These are phyloP conservation scores for Przewalskia tangutica DNA, from an alignment of 257 asterid species.

Conservation along the genomic window DNA sequence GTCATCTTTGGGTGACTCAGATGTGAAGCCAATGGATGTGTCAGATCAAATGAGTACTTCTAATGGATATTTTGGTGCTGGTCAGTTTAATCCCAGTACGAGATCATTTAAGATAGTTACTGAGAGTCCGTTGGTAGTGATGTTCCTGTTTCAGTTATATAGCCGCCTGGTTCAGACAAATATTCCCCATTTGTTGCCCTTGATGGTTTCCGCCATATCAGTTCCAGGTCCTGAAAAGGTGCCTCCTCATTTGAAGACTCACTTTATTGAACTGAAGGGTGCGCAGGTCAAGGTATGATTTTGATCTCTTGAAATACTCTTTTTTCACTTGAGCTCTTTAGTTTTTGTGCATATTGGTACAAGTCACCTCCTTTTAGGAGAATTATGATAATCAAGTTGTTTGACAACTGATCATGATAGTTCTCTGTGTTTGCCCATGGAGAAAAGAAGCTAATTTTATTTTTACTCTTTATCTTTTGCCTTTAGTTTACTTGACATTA, in stretches of 20 bases:
- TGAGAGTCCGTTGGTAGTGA: constrained; percentile 97
- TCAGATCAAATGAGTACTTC: constrained; percentile 70
- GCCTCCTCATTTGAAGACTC: constrained; percentile 74
- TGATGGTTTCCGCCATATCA: constrained; percentile 94
- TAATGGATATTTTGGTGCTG: constrained; percentile 47
- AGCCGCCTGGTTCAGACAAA: constrained; percentile 95
- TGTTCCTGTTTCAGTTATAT: constrained; percentile 95
- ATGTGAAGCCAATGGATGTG: constrained; percentile 69
- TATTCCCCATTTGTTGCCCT: constrained; percentile 83
- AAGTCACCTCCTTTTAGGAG: background rate
- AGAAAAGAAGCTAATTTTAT: background rate
- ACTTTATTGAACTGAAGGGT: constrained; percentile 89
- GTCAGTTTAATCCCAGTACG: constrained; percentile 89
- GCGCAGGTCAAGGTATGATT: constrained; percentile 88
- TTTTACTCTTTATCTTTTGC: no score
- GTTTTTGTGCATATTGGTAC: constrained; percentile 8
- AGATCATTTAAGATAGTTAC: constrained; percentile 96
- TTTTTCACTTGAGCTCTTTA: background rate
- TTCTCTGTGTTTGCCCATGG: background rate
- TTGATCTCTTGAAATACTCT: background rate
- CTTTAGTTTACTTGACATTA: background rate
- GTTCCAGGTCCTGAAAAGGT: constrained; percentile 95
- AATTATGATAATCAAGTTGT: background rate
- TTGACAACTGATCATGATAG: background rate
- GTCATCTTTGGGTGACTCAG: constrained; percentile 67